A percentile compares a stretch with the other conserved stretches of the same genome.
Conservation (phyloP, 495 filamentous ascomycete genomes). For the Trichoderma erinaceum region DNA sequence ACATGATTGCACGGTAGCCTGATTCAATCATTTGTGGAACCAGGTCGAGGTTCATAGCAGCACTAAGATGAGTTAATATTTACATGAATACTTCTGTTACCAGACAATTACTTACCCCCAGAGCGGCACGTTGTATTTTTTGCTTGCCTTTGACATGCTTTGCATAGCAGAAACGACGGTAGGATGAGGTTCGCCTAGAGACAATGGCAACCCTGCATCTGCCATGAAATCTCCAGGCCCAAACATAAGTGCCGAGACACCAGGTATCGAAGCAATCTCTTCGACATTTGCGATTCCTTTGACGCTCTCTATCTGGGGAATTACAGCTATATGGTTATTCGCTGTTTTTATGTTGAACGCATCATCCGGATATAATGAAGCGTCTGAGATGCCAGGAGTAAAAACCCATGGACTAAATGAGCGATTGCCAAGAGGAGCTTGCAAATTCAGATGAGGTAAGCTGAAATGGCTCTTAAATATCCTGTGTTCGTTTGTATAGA, state of each 20-base stretch:
- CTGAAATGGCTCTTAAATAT: not conserved
- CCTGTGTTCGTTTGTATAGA: not conserved
- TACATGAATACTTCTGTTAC: not conserved
- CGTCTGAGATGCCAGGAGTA: constrained; percentile 18
- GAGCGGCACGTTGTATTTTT: constrained; percentile 1
- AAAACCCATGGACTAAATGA: constrained; percentile 16
- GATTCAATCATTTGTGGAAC: not conserved
- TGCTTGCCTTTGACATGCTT: not conserved
- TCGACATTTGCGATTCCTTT: constrained; percentile 44
- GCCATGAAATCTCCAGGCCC: constrained; percentile 19
- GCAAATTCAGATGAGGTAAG: not conserved
- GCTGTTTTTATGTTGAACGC: constrained; percentile 33
- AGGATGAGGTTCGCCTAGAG: not conserved
- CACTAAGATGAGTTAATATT: not conserved
- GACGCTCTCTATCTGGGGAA: constrained; percentile 45
- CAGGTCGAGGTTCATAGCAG: not conserved
- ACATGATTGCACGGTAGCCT: not conserved
- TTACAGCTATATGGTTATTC: constrained; percentile 32
- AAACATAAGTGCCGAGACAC: constrained; percentile 41
- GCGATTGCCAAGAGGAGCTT: constrained; percentile 13
- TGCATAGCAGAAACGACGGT: not conserved
- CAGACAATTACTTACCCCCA: constrained; percentile 6
- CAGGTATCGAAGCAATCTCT: constrained; percentile 42
- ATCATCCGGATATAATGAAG: constrained; percentile 21
- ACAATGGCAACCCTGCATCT: not conserved